A percentile compares a stretch with the other conserved stretches of the same genome.
phyloP scores from a whole-genome alignment of 208 protist species.

The Trypanosoma caninum region DNA sequence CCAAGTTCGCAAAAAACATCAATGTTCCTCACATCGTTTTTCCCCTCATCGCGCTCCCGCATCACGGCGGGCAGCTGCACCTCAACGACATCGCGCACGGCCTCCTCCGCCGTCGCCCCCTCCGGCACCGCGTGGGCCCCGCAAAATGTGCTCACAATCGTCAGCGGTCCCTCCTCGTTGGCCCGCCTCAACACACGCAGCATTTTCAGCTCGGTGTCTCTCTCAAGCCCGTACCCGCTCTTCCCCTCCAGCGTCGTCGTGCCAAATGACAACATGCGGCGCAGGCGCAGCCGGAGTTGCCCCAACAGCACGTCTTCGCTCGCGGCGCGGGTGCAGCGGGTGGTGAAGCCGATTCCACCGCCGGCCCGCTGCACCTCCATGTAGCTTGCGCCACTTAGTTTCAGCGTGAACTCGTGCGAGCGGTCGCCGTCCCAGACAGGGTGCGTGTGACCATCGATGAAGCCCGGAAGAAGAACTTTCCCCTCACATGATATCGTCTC shows the following conservation, averaged over 20 bases:
- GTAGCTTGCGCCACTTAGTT: constrained; percentile 83
- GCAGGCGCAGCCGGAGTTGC: constrained; percentile 31
- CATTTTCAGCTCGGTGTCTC: constrained; percentile 87
- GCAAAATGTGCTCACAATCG: constrained; percentile 63
- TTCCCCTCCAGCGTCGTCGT: constrained; percentile 82
- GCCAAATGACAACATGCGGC: constrained; percentile 65
- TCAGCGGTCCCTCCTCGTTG: constrained; percentile 29
- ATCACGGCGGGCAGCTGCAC: constrained; percentile 57
- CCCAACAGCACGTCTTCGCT: constrained; percentile 37
- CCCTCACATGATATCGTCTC: constrained; percentile 39
- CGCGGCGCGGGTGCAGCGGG: constrained; percentile 35
- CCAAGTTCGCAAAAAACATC: constrained; percentile 83
- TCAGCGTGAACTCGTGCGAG: constrained; percentile 78
- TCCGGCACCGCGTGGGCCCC: constrained; percentile 76
- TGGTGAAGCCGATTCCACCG: constrained; percentile 77
- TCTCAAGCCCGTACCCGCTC: constrained; percentile 83
- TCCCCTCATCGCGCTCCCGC: constrained; percentile 18
- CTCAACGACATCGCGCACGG: constrained; percentile 57
- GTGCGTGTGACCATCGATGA: constrained; percentile 87
- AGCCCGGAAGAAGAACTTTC: constrained; percentile 56
- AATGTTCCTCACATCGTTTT: constrained; percentile 50
- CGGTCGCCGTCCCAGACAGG: constrained; percentile 78
- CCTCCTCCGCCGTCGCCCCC: constrained; percentile 33
- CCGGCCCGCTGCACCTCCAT: constrained; percentile 78
- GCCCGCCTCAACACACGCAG: constrained; percentile 63